A percentile compares a stretch with the other conserved stretches of the same genome.
phyloP scores from a whole-genome alignment of 345 rosid genomes.

The Physaria fendleri region DNA sequence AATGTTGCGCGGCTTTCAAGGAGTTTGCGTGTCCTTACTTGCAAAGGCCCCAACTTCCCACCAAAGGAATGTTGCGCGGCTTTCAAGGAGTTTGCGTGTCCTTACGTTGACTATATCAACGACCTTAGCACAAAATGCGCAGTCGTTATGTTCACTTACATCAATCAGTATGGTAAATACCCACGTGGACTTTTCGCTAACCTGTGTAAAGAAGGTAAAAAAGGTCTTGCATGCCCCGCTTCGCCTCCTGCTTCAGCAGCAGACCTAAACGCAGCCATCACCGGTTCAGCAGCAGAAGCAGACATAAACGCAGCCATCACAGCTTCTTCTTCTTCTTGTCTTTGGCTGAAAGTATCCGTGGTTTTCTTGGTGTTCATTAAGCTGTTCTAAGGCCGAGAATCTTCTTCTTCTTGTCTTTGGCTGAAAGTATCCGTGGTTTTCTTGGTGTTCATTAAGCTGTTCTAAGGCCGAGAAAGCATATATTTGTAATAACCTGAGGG shows the following conservation, averaged over 20 bases:
- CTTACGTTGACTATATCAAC: slow-evolving; percentile 36
- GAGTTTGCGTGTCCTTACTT: no score
- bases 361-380: slow-evolving; percentile 23
- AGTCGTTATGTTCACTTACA: slow-evolving; percentile 58
- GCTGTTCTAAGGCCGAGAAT: slow-evolving; percentile 18
- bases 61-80: slow-evolving; percentile 40
- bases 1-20: slow-evolving; percentile 47
- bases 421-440: slow-evolving; percentile 13
- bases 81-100: slow-evolving; percentile 61
- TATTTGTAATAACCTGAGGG: not conserved
- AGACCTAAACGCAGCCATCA: slow-evolving; percentile 3
- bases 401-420: slow-evolving; percentile 7
- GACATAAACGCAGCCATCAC: slow-evolving; percentile 18
- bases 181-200: slow-evolving; percentile 61
- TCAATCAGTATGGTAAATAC: slow-evolving; percentile 49
- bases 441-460: slow-evolving; percentile 24
- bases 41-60: slow-evolving; percentile 56
- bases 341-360: slow-evolving; percentile 13
- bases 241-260: slow-evolving; percentile 17
- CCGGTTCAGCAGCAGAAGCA: no score
- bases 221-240: slow-evolving; percentile 50
- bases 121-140: slow-evolving; percentile 49
- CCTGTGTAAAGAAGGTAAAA: slow-evolving; percentile 44
- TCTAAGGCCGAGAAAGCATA: slow-evolving; percentile 8
- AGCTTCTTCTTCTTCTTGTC: slow-evolving; percentile 1